Evolutionary conservation across 139 green algal genomes (phyloP), one percentile per base, ranked within the genome.

Genomic region (Picochlorum sp.): DNA sequence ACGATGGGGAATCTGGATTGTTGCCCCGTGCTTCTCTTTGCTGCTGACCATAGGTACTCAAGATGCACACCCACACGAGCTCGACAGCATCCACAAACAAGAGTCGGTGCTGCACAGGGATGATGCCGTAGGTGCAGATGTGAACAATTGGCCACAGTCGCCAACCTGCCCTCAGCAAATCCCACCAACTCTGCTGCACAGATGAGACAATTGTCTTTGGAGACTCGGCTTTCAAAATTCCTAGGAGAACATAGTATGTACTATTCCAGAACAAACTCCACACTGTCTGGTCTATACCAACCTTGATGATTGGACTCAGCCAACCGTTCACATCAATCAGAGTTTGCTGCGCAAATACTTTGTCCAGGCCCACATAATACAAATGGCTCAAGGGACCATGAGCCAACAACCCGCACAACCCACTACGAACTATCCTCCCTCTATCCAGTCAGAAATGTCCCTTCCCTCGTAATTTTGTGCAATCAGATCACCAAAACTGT

Each of bases 51-150:
- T 70, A 70, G 23, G 55, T 34, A 24, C 64, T 70, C 24, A 70
- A 37, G 15, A 70, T 70, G 20, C 38, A 51, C 14, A 70, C 64
- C 64, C 64, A 70, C 14, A 65, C 63, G 45, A 85, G 61, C 61
- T 85, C 78, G 18, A 78, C 61, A 32, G 57, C 70, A 62, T 82
- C 71, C 30, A 85, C 78, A 76, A 76, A 85, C 55, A 85, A 68
- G 30, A 85, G 67, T 37, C 74, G 62, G 61, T 82, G 78, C 61
- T 84, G 60, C 45, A 67, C 20, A 15, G 78, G 78, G 18, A 85
- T 58, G 7, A 80, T 13, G 28, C 62, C 65, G 37, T 85, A 85
- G 6, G 78, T 85, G 30, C 79, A 61, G 37, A 82, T 45, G 61
- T 85, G 78, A 14, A 68, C 75, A 28, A 80, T 54, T 18, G 78